These are phyloP conservation scores for Casuarina equisetifolia DNA, from an alignment of 306 rosid species.

Conservation along the genomic window DNA sequence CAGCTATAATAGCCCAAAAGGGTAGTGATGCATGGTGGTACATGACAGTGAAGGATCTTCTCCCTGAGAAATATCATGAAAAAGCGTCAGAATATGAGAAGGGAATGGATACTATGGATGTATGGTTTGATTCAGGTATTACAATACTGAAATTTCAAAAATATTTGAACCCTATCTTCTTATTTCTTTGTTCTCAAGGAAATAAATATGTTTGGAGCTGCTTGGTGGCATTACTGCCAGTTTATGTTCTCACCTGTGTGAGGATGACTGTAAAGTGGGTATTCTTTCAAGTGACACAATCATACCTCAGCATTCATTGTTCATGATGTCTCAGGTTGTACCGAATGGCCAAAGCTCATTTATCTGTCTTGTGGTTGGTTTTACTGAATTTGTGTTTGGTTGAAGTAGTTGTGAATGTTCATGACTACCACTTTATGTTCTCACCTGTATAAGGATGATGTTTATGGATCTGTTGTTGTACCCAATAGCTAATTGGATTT, in stretches of 20 bases:
- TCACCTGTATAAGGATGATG: too few species aligned
- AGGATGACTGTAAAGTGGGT: background rate
- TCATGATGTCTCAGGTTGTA: background rate
- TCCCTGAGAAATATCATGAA: conserved; percentile 72
- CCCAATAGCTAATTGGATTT: too few species aligned
- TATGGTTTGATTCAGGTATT: conserved; percentile 99
- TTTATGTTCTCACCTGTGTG: background rate
- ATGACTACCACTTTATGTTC: too few species aligned
- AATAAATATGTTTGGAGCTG: background rate
- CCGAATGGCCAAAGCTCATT: background rate
- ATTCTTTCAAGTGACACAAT: background rate
- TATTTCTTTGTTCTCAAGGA: background rate
- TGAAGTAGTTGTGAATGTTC: background rate
- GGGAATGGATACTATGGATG: conserved; percentile 99
- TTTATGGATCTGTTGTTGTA: too few species aligned
- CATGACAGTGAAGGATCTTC: conserved; percentile 92
- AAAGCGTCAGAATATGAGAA: conserved; percentile 89
- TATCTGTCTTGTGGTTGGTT: background rate
- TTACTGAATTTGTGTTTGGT: background rate
- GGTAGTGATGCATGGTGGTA: conserved; percentile 99
- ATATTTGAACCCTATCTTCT: conserved; percentile 13
- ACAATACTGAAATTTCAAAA: conserved; percentile 10
- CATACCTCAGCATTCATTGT: background rate
- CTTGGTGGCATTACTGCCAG: background rate
- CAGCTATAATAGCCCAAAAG: conserved; percentile 86